Conservation (phyloP, 768 basidiomycete species). For the Albatrellus ellisii region DNA sequence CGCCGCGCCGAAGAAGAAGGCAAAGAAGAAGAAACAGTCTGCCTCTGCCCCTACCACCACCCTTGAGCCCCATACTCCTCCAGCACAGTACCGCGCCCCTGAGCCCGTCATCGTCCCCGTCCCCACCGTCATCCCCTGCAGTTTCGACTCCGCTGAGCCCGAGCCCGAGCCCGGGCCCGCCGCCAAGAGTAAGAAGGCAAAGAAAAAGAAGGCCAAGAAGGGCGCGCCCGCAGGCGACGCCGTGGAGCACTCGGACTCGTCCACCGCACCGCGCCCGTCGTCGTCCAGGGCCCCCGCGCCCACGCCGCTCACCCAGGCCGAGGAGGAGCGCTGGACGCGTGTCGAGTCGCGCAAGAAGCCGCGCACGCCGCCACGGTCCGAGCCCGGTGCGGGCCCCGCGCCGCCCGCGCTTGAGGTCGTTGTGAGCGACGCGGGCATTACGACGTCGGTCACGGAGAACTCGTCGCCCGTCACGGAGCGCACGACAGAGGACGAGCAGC, state of each 20-base stretch:
- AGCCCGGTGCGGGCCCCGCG: constrained; percentile 1
- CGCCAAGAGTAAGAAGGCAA: constrained; percentile 29
- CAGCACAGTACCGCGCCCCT: constrained; percentile 10
- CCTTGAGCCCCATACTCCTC: constrained; percentile 15
- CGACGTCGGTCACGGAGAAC: constrained; percentile 30
- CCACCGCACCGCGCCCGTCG: constrained; percentile 17
- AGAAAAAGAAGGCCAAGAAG: constrained; percentile 26
- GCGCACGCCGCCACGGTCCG: constrained; percentile 4
- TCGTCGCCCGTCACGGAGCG: constrained; percentile 24
- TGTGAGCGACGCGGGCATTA: constrained; percentile 37
- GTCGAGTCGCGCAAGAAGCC: constrained; percentile 36
- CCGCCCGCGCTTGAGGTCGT: constrained; percentile 20
- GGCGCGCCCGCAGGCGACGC: constrained; percentile 7
- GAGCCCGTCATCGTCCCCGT: constrained; percentile 23
- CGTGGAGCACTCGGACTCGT: constrained; percentile 9
- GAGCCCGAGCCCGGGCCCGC: constrained; percentile 9
- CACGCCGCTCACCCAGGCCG: constrained; percentile 14
- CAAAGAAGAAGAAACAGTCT: constrained; percentile 13
- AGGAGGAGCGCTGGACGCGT: constrained; percentile 60
- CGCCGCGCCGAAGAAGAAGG: constrained; percentile 21
- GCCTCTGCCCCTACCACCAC: constrained; percentile 16
- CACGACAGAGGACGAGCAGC: constrained; percentile 28
- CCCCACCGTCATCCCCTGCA: constrained; percentile 31
- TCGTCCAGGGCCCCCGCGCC: constrained; percentile 13
- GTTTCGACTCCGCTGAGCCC: constrained; percentile 22